A percentile compares a stretch with the other conserved stretches of the same genome.
These are phyloP conservation scores for Raffaelea albimanens DNA, from an alignment of 2,329 filamentous ascomycete genomes.

Conservation along the genomic window DNA sequence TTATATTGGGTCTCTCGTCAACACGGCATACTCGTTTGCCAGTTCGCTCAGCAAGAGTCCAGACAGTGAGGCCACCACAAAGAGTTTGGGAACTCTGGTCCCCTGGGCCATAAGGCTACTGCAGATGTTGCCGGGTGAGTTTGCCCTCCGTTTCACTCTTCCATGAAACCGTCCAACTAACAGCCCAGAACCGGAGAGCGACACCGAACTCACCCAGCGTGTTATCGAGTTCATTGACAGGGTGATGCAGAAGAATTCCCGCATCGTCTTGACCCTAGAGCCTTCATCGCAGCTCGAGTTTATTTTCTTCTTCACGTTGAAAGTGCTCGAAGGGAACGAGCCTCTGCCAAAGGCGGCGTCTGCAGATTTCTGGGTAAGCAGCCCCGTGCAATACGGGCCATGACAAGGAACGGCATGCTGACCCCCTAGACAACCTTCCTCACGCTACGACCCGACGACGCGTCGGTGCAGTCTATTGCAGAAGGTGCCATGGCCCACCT, in stretches of 20 bases:
- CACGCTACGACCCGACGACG: constrained; percentile 32
- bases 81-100: constrained; percentile 42
- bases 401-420: too few species aligned
- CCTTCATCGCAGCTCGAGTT: constrained; percentile 48
- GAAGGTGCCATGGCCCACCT: constrained; percentile 45
- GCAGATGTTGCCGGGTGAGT: constrained; percentile 48
- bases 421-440: constrained; percentile 40
- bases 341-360: constrained; percentile 67
- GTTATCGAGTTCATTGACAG: constrained; percentile 63
- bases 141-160: not conserved
- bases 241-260: constrained; percentile 50
- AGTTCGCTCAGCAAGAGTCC: constrained; percentile 44
- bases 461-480: constrained; percentile 32
- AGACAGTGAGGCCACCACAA: constrained; percentile 29
- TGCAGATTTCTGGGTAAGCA: constrained; percentile 67
- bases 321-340: constrained; percentile 61
- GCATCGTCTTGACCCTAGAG: constrained; percentile 50
- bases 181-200: constrained; percentile 44
- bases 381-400: too few species aligned
- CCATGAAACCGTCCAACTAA: constrained; percentile 5
- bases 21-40: constrained; percentile 61
- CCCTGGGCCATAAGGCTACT: constrained; percentile 56
- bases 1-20: constrained; percentile 58
- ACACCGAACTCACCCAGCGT: constrained; percentile 63
- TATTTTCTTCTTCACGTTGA: constrained; percentile 63